phyloP scores from a whole-genome alignment of 1,284 basidiomycete species.

The Moesziomyces sp. region DNA sequence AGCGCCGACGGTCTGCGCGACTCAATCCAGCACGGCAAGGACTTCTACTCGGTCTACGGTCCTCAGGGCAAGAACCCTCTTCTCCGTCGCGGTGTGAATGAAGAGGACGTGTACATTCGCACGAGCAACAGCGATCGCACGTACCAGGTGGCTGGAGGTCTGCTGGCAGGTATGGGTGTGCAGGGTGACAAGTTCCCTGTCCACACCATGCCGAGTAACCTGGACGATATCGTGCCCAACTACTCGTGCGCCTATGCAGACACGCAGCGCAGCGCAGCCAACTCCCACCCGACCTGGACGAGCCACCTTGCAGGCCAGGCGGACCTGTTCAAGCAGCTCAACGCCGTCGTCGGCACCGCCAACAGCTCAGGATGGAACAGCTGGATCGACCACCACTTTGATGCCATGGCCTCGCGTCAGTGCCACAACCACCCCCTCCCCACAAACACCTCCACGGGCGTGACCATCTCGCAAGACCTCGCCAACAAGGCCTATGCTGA shows the following conservation, averaged over 20 bases:
- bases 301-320: constrained; percentile 71
- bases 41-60: constrained; percentile 73
- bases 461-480: constrained; percentile 28
- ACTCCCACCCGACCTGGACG: constrained; percentile 69
- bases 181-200: constrained; percentile 38
- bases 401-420: constrained; percentile 49
- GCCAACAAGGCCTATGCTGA: constrained; percentile 50
- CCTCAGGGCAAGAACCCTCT: constrained; percentile 69
- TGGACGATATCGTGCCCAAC: constrained; percentile 71
- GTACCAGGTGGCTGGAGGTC: constrained; percentile 71
- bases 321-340: constrained; percentile 70
- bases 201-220: constrained; percentile 64
- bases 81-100: constrained; percentile 69
- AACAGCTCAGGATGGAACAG: constrained; percentile 71
- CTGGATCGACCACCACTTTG: constrained; percentile 70
- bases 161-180: constrained; percentile 72
- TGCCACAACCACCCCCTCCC: constrained; percentile 51
- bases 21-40: constrained; percentile 72
- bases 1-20: constrained; percentile 72
- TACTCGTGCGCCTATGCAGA: constrained; percentile 72
- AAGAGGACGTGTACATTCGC: constrained; percentile 70
- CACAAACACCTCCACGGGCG: constrained; percentile 22
- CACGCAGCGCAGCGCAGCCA: constrained; percentile 68
- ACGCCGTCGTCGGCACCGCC: constrained; percentile 71
- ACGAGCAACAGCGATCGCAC: constrained; percentile 72